Evolutionary conservation across 768 basidiomycete genomes (phyloP).

Genomic region (Lactarius evosmus): DNA sequence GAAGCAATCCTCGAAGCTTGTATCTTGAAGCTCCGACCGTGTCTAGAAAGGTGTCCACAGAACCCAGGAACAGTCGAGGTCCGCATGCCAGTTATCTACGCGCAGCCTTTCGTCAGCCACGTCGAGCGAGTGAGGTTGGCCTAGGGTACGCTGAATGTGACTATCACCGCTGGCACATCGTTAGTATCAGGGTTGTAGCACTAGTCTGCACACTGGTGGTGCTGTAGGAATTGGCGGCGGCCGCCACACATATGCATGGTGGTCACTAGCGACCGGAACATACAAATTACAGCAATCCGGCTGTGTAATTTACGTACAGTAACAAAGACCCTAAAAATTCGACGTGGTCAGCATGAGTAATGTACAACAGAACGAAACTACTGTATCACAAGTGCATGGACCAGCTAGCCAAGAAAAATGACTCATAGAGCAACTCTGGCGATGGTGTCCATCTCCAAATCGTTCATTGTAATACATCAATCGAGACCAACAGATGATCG

Average conservation of each 20-base stretch:
- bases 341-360: background rate
- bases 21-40: background rate
- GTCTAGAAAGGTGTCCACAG: background rate
- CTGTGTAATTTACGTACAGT: background rate
- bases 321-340: background rate
- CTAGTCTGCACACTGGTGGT: background rate
- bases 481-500: no score
- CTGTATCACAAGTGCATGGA: background rate
- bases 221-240: background rate
- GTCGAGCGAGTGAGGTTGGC: background rate
- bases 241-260: background rate
- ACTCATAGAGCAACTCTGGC: background rate
- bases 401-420: background rate
- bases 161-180: background rate
- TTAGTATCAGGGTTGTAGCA: background rate
- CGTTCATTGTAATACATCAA: background rate
- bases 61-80: background rate
- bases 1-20: no score
- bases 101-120: background rate
- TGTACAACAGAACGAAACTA: background rate
- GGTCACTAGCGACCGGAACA: background rate
- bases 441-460: background rate
- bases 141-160: background rate
- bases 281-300: no score
- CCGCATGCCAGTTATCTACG: no score